A percentile compares a stretch with the other conserved stretches of the same genome.
Conservation (phyloP, 129 eudicot species). For the Flaveria robusta region DNA sequence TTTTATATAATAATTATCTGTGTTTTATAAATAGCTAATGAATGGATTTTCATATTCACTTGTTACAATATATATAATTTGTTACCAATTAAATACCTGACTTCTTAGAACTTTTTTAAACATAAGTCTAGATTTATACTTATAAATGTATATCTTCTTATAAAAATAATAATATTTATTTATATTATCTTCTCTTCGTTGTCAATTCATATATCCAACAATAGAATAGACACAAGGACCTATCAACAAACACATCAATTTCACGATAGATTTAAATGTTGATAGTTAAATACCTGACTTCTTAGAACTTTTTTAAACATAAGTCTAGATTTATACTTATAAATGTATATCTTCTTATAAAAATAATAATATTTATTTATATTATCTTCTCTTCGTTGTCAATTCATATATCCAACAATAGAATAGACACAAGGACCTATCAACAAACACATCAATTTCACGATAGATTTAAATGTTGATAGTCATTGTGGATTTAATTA, state of each 20-base stretch:
- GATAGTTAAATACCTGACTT: not conserved
- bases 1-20: no score
- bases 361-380: not conserved
- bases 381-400: not conserved
- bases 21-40: no score
- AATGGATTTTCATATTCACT: no score
- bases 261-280: not conserved
- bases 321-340: no score
- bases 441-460: conserved; percentile 15
- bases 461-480: not conserved
- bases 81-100: no score
- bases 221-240: conserved; percentile 17
- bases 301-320: no score
- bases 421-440: conserved; percentile 18
- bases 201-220: conserved; percentile 10
- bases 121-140: no score
- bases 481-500: not conserved
- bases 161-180: not conserved
- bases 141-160: not conserved
- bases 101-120: no score
- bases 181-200: not conserved
- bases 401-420: conserved; percentile 9
- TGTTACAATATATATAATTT: no score
- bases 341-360: not conserved
- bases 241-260: conserved; percentile 16